Percentiles rank a stretch among this genome's conserved stretches.
Conservation (phyloP, 306 rosid species). For the Phaseolus lunatus region DNA sequence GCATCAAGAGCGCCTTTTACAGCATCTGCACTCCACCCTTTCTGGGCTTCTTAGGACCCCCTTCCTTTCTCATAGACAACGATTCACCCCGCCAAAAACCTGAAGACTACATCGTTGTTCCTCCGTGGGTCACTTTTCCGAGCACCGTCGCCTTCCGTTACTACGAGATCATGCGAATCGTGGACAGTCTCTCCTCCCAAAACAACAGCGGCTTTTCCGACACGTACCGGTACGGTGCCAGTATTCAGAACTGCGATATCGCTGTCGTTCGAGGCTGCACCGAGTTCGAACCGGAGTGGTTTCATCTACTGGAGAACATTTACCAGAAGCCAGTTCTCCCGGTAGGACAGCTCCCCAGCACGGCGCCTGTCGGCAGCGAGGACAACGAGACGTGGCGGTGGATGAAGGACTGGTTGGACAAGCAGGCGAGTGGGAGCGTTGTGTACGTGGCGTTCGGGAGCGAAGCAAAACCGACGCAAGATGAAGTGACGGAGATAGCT, state of each 20-base stretch:
- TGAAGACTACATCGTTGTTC: slow-evolving; percentile 35
- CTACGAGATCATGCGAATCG: slow-evolving; percentile 42
- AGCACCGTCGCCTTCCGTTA: slow-evolving; percentile 37
- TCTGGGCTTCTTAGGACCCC: not conserved
- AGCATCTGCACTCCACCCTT: slow-evolving; percentile 10
- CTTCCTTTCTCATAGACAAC: not conserved
- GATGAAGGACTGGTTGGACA: slow-evolving; percentile 53
- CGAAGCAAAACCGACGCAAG: slow-evolving; percentile 53
- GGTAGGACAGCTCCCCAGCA: slow-evolving; percentile 36
- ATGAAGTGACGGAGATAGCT: slow-evolving; percentile 55
- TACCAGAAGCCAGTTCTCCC: slow-evolving; percentile 40
- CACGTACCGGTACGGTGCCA: not conserved
- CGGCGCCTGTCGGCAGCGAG: too few species aligned
- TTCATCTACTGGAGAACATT: slow-evolving; percentile 36
- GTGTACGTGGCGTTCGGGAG: slow-evolving; percentile 66
- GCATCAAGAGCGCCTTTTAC: slow-evolving; percentile 45
- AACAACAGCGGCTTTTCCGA: slow-evolving; percentile 8
- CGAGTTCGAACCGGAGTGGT: slow-evolving; percentile 47
- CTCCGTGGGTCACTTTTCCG: slow-evolving; percentile 50
- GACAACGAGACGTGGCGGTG: slow-evolving; percentile 1
- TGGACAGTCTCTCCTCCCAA: not conserved
- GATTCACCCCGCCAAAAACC: slow-evolving; percentile 19
- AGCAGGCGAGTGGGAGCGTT: slow-evolving; percentile 37
- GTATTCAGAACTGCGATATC: not conserved
- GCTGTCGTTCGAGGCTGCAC: slow-evolving; percentile 35